Evolutionary conservation across 768 basidiomycete species (phyloP).

Genomic region (Hemileccinum impolitum): DNA sequence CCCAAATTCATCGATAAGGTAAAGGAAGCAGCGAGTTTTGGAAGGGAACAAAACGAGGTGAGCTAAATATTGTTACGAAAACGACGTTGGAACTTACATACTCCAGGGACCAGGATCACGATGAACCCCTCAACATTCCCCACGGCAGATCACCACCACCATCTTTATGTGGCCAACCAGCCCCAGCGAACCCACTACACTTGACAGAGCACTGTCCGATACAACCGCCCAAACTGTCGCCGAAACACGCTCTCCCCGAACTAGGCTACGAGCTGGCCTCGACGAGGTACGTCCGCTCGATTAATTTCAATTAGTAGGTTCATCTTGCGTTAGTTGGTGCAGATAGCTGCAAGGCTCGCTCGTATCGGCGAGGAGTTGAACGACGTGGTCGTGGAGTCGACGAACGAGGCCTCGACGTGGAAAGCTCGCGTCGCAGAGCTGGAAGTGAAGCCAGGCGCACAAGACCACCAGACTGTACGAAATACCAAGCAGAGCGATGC

Average conservation of each 20-base stretch:
- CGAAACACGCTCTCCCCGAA: conserved; percentile 14
- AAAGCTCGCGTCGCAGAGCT: conserved; percentile 36
- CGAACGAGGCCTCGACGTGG: conserved; percentile 22
- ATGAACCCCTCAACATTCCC: conserved; percentile 5
- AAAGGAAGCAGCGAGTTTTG: conserved; percentile 5
- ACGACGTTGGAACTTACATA: conserved; percentile 11
- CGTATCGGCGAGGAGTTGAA: conserved; percentile 32
- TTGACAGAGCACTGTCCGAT: conserved; percentile 4
- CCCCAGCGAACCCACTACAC: neutral
- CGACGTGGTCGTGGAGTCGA: conserved; percentile 14
- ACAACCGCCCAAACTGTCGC: neutral
- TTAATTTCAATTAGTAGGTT: neutral
- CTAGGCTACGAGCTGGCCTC: conserved; percentile 21
- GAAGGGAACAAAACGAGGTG: conserved; percentile 14
- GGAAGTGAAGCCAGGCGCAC: conserved; percentile 27
- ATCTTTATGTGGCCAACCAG: conserved; percentile 2
- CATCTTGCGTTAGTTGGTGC: conserved; percentile 16
- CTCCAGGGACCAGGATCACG: conserved; percentile 5
- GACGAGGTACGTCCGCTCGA: conserved; percentile 22
- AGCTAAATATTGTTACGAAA: conserved; percentile 17
- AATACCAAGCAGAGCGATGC: conserved; percentile 34
- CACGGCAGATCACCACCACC: conserved; percentile 2
- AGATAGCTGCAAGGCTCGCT: conserved; percentile 26
- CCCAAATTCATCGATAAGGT: conserved; percentile 29
- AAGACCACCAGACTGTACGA: conserved; percentile 28